These are phyloP conservation scores for Pichia nakasei DNA, from an alignment of 805 yeast genomes.

Conservation along the genomic window DNA sequence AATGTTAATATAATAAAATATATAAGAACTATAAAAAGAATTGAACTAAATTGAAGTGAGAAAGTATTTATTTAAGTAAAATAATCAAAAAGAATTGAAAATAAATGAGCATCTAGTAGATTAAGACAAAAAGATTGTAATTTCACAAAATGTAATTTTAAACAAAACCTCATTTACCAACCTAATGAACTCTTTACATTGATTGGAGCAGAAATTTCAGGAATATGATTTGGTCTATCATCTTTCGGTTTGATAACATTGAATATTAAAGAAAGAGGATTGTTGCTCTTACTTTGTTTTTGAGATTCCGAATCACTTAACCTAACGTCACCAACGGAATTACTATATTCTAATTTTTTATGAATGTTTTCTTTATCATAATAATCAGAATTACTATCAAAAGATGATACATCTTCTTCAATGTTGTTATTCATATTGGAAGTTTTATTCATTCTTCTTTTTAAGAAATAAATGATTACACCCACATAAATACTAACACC, in stretches of 20 bases:
- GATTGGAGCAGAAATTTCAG: conserved; percentile 57
- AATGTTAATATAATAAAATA: no score
- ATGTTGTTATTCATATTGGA: background rate
- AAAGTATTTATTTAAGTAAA: background rate
- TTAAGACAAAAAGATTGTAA: background rate
- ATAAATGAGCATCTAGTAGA: background rate
- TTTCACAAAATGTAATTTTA: background rate
- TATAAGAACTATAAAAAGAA: no score
- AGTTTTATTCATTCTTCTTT: conserved; percentile 7
- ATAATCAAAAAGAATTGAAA: background rate
- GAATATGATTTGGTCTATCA: conserved; percentile 26
- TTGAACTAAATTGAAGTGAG: no score
- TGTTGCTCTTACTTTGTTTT: background rate
- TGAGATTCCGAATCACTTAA: conserved; percentile 4
- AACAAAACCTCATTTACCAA: conserved; percentile 40
- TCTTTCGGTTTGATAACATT: conserved; percentile 2
- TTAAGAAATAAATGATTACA: conserved; percentile 7
- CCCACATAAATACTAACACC: conserved; percentile 55
- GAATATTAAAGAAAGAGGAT: conserved; percentile 12
- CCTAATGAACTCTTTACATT: conserved; percentile 66
- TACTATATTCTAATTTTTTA: background rate
- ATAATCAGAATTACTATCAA: background rate
- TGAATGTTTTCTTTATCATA: background rate
- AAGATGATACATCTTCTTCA: background rate
- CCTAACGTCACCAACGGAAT: conserved; percentile 7